Evolutionary conservation across 352 stramenopile genomes (phyloP), one percentile per base, ranked within the genome.

Genomic region (Phytophthora boehmeriae): DNA sequence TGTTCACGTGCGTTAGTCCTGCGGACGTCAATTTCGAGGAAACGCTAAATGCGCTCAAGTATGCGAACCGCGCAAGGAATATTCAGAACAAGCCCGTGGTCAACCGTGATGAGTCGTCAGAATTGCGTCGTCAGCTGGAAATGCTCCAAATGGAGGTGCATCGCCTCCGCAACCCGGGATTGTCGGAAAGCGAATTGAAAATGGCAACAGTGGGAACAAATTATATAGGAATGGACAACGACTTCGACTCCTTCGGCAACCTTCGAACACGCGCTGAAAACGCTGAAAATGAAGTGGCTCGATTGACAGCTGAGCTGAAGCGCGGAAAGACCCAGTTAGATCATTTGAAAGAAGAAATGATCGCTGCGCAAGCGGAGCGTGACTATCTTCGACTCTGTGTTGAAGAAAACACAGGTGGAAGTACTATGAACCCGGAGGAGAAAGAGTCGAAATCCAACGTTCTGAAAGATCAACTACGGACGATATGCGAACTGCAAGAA

Each of bases 1-100:
- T 98, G 86, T 71, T 98, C 0, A 92, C 86, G 36, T 98, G 93
- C 70, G 92, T 98, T 34, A 97, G 89, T 50, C 93, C 93, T 35
- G 89, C 92, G 5, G 89, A 96, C 34, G 86, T 92, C 28, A 96
- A 98, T 55, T 92, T 96, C 43, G 83, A 94, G 53, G 93, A 98
- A 73, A 98, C 91, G 10, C 54, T 97, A 30, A 97, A 95, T 62
- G 93, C 93, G 3, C 75, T 98, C 32, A 95, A 96, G 63, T 98
- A 97, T 76, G 90, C 92, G 5, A 96, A 97, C 47, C 88, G 92
- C 38, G 90, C 90, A 4, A 73, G 89, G 17, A 97, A 97, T 57
- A 97, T 96, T 61, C 85, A 92, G 64, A 96, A 96, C 72, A 94
- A 95, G 41, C 80, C 87, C 1, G 78, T 96, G 16, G 86, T 96